These are phyloP conservation scores for Solanum pinnatisectum DNA, from an alignment of 257 asterid species.

Conservation along the genomic window DNA sequence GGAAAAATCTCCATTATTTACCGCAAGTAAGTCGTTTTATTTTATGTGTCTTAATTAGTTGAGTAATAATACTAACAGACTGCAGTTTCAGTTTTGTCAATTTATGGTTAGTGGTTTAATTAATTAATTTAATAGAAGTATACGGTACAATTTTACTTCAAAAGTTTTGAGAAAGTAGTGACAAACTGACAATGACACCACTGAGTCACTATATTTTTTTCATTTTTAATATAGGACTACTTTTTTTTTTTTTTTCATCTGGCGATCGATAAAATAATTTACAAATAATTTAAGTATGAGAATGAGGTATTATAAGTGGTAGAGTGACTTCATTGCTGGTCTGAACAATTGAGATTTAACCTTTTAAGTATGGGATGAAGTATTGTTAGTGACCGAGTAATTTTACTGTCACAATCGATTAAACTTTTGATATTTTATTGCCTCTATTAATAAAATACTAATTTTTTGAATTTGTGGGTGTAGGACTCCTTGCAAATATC, in stretches of 20 bases:
- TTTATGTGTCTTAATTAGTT: background rate
- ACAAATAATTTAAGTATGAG: background rate
- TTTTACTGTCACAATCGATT: background rate
- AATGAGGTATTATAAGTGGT: background rate
- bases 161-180: background rate
- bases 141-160: background rate
- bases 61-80: background rate
- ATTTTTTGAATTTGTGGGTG: background rate
- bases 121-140: background rate
- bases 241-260: background rate
- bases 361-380: background rate
- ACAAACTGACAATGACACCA: slow-evolving; percentile 2
- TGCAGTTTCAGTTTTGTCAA: slow-evolving; percentile 30
- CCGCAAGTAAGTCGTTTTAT: slow-evolving; percentile 40
- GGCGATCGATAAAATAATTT: background rate
- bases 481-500: slow-evolving; percentile 89
- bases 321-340: background rate
- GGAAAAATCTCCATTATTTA: slow-evolving; percentile 62
- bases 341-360: background rate
- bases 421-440: background rate
- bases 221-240: background rate
- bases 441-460: background rate
- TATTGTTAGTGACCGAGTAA: background rate
- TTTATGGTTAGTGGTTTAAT: background rate
- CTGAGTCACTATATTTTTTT: background rate